Percentiles rank a stretch among this genome's conserved stretches.
Evolutionary conservation across 1,139 yeast species (phyloP).

Genomic region (Zygosaccharomyces pseudobailii): DNA sequence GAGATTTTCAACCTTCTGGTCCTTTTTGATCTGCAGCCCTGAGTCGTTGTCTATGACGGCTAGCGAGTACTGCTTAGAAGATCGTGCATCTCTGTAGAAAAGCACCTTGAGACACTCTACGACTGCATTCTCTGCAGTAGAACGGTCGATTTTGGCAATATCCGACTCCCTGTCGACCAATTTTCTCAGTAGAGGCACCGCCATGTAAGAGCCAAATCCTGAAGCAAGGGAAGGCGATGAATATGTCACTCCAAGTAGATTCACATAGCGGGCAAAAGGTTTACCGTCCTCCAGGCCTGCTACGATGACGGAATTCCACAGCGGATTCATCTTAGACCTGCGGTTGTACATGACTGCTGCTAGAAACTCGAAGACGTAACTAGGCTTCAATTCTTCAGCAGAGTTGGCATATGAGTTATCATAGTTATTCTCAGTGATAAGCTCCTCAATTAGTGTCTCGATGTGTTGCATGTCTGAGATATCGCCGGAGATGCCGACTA

Average conservation of each 20-base stretch:
- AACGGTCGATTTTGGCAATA: slow-evolving; percentile 57
- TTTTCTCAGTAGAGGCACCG: slow-evolving; percentile 84
- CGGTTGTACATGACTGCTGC: slow-evolving; percentile 80
- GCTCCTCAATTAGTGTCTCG: slow-evolving; percentile 67
- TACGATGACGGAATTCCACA: slow-evolving; percentile 91
- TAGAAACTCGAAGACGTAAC: slow-evolving; percentile 83
- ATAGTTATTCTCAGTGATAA: slow-evolving; percentile 73
- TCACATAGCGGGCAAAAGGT: slow-evolving; percentile 79
- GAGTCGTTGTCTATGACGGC: slow-evolving; percentile 66
- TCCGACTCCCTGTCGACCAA: slow-evolving; percentile 78
- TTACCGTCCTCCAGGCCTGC: slow-evolving; percentile 78
- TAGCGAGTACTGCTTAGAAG: slow-evolving; percentile 77
- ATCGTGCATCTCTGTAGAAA: slow-evolving; percentile 94
- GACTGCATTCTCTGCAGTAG: slow-evolving; percentile 68
- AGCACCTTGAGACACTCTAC: slow-evolving; percentile 90
- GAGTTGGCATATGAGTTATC: slow-evolving; percentile 58
- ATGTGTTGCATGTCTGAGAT: slow-evolving; percentile 88
- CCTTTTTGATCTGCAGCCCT: slow-evolving; percentile 60
- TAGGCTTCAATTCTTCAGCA: slow-evolving; percentile 67
- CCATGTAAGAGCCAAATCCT: slow-evolving; percentile 94
- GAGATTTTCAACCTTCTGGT: slow-evolving; percentile 63
- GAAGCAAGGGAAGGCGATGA: slow-evolving; percentile 88
- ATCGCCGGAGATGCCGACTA: slow-evolving; percentile 94
- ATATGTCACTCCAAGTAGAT: slow-evolving; percentile 86
- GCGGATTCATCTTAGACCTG: slow-evolving; percentile 89